phyloP scores from a whole-genome alignment of 2,329 filamentous ascomycete genomes.

The Fusarium floridanum region DNA sequence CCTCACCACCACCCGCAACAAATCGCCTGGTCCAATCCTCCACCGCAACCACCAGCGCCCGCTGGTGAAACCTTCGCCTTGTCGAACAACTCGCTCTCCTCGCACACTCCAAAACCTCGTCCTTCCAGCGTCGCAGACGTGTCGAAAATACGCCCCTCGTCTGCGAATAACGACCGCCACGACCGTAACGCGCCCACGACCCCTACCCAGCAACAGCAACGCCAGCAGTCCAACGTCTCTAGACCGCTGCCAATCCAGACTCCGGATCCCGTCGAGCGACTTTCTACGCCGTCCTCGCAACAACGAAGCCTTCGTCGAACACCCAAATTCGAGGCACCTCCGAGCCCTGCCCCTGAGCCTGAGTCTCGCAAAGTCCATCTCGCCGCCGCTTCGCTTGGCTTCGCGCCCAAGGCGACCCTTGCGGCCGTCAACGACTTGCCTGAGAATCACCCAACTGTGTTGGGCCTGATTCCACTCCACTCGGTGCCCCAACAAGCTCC shows the following conservation, averaged over 20 bases:
- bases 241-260: conserved; percentile 45
- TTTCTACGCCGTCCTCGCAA: conserved; percentile 62
- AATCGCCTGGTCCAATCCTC: conserved; percentile 2
- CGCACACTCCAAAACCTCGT: conserved; percentile 43
- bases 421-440: conserved; percentile 39
- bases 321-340: conserved; percentile 62
- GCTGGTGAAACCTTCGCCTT: conserved; percentile 62
- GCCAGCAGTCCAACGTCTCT: conserved; percentile 52
- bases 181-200: conserved; percentile 64
- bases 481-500: conserved; percentile 54
- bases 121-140: conserved; percentile 57
- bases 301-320: conserved; percentile 64
- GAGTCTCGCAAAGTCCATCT: conserved; percentile 60
- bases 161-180: conserved; percentile 66
- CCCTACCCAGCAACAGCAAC: conserved; percentile 60
- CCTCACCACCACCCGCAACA: background rate
- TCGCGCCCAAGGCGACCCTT: conserved; percentile 55
- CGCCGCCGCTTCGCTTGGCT: conserved; percentile 62
- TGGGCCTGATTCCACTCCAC: conserved; percentile 53
- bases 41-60: conserved; percentile 49
- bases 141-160: conserved; percentile 56
- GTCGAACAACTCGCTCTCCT: conserved; percentile 53
- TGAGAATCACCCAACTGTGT: conserved; percentile 43
- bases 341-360: conserved; percentile 50
- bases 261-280: conserved; percentile 56